Evolutionary conservation across 352 stramenopile species (phyloP), one percentile per base, ranked within the genome.

Genomic region (Phytophthora sp.): DNA sequence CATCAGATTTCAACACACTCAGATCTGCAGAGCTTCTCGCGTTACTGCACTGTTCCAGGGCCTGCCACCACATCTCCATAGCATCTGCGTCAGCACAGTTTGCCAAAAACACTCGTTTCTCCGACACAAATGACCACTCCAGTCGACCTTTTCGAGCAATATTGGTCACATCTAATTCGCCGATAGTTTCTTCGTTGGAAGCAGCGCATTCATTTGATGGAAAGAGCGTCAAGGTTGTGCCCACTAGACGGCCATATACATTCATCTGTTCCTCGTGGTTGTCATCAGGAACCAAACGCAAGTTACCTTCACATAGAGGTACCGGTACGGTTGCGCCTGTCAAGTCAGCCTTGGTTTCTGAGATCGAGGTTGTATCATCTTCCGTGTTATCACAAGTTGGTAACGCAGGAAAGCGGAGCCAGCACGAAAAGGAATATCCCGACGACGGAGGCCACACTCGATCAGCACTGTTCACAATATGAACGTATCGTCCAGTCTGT

Each of bases 381-480:
- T 33, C 20, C 1, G 16, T 26, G 9, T 15, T 23, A 13, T 57
- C 23, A 24, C 36, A 44, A 49, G 27, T 6, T 35, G 38, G 5
- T 24, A 62, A 36, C 0, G 57, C 30, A 35, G 84, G 79, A 59
- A 95, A 88, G 12, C 74, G 68, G 1, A 92, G 45, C 86, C 86
- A 95, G 33, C 81, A 93, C 2, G 81, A 81, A 66, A 93, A 91
- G 0, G 82, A 90, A 46, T 93, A 95, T 11, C 84, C 86, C 29
- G 79, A 89, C 30, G 78, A 69, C 16, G 86, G 80, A 24, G 86
- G 86, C 86, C 86, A 95, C 9, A 77, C 31, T 27, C 79, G 79
- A 59, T 92, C 84, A 8, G 49, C 50, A 49, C 62, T 80, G 39
- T 88, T 90, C 13, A 89, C 75, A 52, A 91, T 66, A 36, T 91